A percentile compares a stretch with the other conserved stretches of the same genome.
These are phyloP conservation scores for Diutina sp. DNA, from an alignment of 1,139 yeast genomes.

Conservation along the genomic window DNA sequence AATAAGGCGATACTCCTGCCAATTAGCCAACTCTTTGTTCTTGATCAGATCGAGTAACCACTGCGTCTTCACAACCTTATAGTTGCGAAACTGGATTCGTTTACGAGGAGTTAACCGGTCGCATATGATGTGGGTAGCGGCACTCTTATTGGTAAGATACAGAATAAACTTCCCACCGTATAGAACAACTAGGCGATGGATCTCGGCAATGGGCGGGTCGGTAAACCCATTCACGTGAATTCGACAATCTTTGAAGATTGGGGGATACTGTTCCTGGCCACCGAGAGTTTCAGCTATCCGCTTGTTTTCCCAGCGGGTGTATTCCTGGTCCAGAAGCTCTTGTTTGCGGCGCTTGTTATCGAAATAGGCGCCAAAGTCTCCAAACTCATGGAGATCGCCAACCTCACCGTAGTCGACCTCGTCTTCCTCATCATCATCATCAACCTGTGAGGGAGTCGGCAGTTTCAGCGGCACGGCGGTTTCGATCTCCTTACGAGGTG, in stretches of 20 bases:
- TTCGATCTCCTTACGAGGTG: neutral
- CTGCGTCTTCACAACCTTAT: conserved; percentile 65
- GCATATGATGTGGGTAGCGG: conserved; percentile 79
- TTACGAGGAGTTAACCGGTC: conserved; percentile 70
- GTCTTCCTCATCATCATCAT: neutral
- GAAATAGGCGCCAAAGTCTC: conserved; percentile 60
- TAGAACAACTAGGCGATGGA: conserved; percentile 57
- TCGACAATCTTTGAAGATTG: conserved; percentile 48
- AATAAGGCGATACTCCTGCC: conserved; percentile 55
- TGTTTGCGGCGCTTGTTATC: conserved; percentile 56
- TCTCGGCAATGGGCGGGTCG: conserved; percentile 55
- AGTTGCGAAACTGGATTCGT: conserved; percentile 46
- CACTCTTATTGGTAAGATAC: conserved; percentile 53
- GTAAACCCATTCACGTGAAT: conserved; percentile 85
- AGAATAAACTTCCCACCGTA: conserved; percentile 76
- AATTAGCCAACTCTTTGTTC: conserved; percentile 35
- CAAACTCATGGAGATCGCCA: conserved; percentile 40
- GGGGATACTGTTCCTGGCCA: conserved; percentile 6
- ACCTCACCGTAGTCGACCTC: conserved; percentile 8
- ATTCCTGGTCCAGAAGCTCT: conserved; percentile 47
- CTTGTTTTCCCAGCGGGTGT: conserved; percentile 34
- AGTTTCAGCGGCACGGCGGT: neutral
- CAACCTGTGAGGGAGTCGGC: neutral
- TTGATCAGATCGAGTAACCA: conserved; percentile 69
- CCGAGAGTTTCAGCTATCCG: conserved; percentile 15